Evolutionary conservation across 2,329 filamentous ascomycete species (phyloP), one percentile per base, ranked within the genome.

Genomic region (Aspergillus costaricaensis): DNA sequence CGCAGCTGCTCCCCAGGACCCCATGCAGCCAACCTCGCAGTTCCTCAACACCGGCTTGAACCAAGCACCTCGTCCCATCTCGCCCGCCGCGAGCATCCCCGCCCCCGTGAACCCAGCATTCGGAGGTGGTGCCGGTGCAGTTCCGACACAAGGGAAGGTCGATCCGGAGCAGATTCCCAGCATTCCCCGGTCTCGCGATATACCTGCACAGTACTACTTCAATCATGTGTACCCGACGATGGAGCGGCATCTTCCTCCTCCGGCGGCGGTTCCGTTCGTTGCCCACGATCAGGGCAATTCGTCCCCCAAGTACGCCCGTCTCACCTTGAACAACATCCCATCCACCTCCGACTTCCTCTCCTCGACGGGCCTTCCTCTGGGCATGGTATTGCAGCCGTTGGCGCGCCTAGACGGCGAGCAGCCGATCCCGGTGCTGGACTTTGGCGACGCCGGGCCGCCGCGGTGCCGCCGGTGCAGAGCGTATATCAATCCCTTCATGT

Each of bases 401-500:
- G 94, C 95, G 1, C 84, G 87, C 43, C 83, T 93, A 44, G 90
- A 96, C 72, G 94, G 95, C 55, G 95, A 99, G 78, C 83, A 89
- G 52, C 86, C 92, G 1, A 89, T 99, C 57, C 95, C 95, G 0
- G 90, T 99, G 4, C 83, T 99, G 23, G 95, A 99, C 78, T 99
- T 98, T 82, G 95, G 95, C 52, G 92, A 97, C 44, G 80, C 81
- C 41, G 95, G 95, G 0, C 95, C 95, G 43, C 95, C 95, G 21
- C 86, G 95, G 75, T 99, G 95, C 78, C 87, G 91, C 70, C 85
- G 95, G 79, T 99, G 95, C 81, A 86, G 95, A 73, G 90, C 94
- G 14, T 99, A 99, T 78, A 96, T 99, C 79, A 99, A 99, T 73
- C 95, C 95, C 1, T 99, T 99, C 75, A 98, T 99, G 95, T 91